Conservation (phyloP, 805 yeast species). For the Tetrapisispora fleetii region DNA sequence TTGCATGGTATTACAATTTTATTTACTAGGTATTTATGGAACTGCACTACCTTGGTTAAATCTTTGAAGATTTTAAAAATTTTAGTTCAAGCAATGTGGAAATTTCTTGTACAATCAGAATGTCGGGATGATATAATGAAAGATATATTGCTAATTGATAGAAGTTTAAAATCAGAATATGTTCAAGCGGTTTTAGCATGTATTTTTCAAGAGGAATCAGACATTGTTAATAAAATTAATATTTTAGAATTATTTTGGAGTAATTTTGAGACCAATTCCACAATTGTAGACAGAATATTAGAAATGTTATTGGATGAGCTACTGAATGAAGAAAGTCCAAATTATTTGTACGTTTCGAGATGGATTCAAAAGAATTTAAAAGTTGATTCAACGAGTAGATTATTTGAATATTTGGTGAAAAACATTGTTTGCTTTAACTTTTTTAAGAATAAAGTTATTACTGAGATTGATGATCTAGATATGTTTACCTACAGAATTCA, state of each 20-base stretch:
- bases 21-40: constrained; percentile 23
- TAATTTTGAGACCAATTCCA: constrained; percentile 40
- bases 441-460: constrained; percentile 21
- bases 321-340: constrained; percentile 34
- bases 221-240: constrained; percentile 34
- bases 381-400: constrained; percentile 48
- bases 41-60: constrained; percentile 19
- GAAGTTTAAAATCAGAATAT: constrained; percentile 40
- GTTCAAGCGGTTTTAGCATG: constrained; percentile 67
- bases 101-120: constrained; percentile 37
- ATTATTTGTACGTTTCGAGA: constrained; percentile 34
- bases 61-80: constrained; percentile 16
- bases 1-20: constrained; percentile 26
- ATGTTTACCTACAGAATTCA: constrained; percentile 53
- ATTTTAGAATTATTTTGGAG: constrained; percentile 67
- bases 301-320: constrained; percentile 60
- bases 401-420: constrained; percentile 51
- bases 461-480: constrained; percentile 48
- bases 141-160: constrained; percentile 50
- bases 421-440: constrained; percentile 40
- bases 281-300: constrained; percentile 47
- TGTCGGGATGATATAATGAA: constrained; percentile 64
- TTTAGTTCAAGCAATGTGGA: constrained; percentile 43
- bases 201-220: constrained; percentile 36
- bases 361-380: constrained; percentile 40